Evolutionary conservation across 257 asterid species (phyloP).

Genomic region (Asclepias syriaca): DNA sequence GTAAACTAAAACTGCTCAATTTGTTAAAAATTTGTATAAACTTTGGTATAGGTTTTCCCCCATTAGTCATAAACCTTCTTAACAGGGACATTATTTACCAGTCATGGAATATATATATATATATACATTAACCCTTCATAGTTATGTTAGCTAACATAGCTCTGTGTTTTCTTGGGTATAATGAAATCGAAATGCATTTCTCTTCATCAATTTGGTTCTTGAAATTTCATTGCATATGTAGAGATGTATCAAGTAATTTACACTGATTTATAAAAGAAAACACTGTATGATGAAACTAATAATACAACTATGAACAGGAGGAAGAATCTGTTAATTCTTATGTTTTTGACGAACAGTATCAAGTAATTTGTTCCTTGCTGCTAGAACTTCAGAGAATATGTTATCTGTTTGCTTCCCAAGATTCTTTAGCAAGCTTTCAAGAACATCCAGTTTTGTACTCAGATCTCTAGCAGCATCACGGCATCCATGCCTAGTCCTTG

Average conservation of each 20-base stretch:
- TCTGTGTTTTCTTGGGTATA: neutral
- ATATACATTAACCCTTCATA: neutral
- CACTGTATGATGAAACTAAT: neutral
- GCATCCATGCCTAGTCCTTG: slow-evolving; percentile 2
- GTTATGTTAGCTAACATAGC: neutral
- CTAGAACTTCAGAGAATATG: slow-evolving; percentile 47
- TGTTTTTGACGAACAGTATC: slow-evolving; percentile 33
- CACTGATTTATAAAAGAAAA: no score
- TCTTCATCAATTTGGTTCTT: neutral
- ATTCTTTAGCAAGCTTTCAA: slow-evolving; percentile 30
- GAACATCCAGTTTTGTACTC: slow-evolving; percentile 31
- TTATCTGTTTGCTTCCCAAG: slow-evolving; percentile 34
- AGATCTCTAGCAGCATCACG: slow-evolving; percentile 22
- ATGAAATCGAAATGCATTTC: neutral
- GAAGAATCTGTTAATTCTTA: slow-evolving; percentile 9
- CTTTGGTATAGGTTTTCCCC: neutral
- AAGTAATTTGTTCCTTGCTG: slow-evolving; percentile 47
- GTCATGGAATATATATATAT: neutral
- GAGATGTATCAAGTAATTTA: no score
- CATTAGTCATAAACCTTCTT: neutral
- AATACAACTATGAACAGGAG: neutral
- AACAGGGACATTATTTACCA: neutral
- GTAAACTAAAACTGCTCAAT: neutral
- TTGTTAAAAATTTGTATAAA: neutral
- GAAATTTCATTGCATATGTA: no score